Evolutionary conservation across 2,329 filamentous ascomycete genomes (phyloP), one percentile per base, ranked within the genome.

Genomic region (Coniochaeta sp.): DNA sequence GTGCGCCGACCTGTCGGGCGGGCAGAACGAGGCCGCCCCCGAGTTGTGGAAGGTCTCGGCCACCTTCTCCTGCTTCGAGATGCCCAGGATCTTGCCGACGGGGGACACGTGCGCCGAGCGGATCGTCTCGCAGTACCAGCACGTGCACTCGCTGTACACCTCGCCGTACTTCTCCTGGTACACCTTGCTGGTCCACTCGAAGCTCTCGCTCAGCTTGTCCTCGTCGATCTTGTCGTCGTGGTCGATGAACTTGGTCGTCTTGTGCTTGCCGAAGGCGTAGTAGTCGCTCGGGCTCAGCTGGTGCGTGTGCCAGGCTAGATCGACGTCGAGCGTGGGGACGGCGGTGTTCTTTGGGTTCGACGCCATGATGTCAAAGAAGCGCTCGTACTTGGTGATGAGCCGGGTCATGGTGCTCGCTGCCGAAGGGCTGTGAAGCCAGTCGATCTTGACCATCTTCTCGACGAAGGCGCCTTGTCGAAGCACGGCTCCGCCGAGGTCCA

Each of bases 191-290:
- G 89, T 95, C 79, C 81, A 88, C 62, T 84, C 81, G 61, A 94
- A 94, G 5, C 76, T 73, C 1, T 73, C 71, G 42, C 79, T 79
- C 6, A 95, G 76, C 48, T 74, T 76, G 13, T 70, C 71, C 60
- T 91, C 85, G 48, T 85, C 82, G 20, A 95, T 82, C 67, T 92
- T 92, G 72, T 95, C 90, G 65, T 94, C 86, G 61, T 95, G 89
- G 62, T 91, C 83, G 58, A 92, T 78, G 61, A 90, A 89, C 48
- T 76, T 80, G 1, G 53, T 54, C 0, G 75, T 76, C 20, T 65
- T 64, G 0, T 49, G 51, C 1, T 75, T 62, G 1, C 79, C 85
- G 62, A 79, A 85, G 3, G 63, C 53, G 59, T 81, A 85, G 67
- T 94, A 94, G 3, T 70, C 61, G 2, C 63, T 60, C 0, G 88